Evolutionary conservation across 148 eudicot species (phyloP), one percentile per base, ranked within the genome.

Genomic region (Vaccinium macrocarpon): DNA sequence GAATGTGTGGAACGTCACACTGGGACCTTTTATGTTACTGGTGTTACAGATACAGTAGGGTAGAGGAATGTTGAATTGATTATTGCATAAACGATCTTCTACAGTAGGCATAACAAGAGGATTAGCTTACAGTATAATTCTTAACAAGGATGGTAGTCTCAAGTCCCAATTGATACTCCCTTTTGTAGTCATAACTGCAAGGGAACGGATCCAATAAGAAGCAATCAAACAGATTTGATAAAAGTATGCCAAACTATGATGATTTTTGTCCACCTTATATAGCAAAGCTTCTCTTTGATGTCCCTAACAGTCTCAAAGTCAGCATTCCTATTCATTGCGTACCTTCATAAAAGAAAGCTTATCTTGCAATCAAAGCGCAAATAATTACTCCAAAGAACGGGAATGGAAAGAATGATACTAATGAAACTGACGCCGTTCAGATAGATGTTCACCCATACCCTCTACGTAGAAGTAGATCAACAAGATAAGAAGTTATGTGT

Each of bases 261-360:
- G n/a, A 61, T 72, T 83, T 25, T 68, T 53, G 57, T 84, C 86
- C 76, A 95, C 99, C 99, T 97, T 86, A 91, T 90, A 84, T 97
- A 97, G 88, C 99, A 97, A 81, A 97, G 93, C 93, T 97, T 97
- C 87, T 97, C 99, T 90, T 97, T 97, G 84, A 97, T 94, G 90
- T 90, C 97, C 80, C 99, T 93, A 48, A 93, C 99, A 89, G 95
- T 95, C 91, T 97, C 99, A 86, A 95, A 97, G 88, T 97, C 99
- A 84, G 98, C 93, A 90, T 91, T 91, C 86, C 84, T 90, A 84
- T 97, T 97, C 99, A 97, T 93, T 13, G 99, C 92, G 89, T 97
- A 97, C 93, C 99, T 97, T 88, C 88, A 89, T 73, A 88, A 56
- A 81, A 38, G 78, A 80, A 68, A 15, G 86, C 61, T 32, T 23